phyloP scores from a whole-genome alignment of 345 rosid genomes.

The rapeseed (Brassica napus) region Da-Ae NC_063438.1:5865001-5865500 shows the following conservation, averaged over 20 bases:
- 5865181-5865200: slow-evolving; percentile 95
- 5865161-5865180: slow-evolving; percentile 98
- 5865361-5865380: slow-evolving; percentile 41
- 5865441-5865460: slow-evolving; percentile 41
- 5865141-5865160: slow-evolving; percentile 99
- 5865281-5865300: slow-evolving; percentile 48
- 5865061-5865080: slow-evolving; percentile 94
- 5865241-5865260: slow-evolving; percentile 33
- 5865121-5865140: slow-evolving; percentile 88
- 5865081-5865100: slow-evolving; percentile 99
- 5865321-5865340: slow-evolving; percentile 53
- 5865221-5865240: slow-evolving; percentile 55
- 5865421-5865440: slow-evolving; percentile 52
- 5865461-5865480: slow-evolving; percentile 27
- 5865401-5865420: slow-evolving; percentile 52
- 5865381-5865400: slow-evolving; percentile 40
- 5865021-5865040: slow-evolving; percentile 99
- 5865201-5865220: slow-evolving; percentile 88
- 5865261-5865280: slow-evolving; percentile 25
- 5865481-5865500: slow-evolving; percentile 40
- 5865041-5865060: slow-evolving; percentile 95
- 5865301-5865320: slow-evolving; percentile 71
- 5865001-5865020: slow-evolving; percentile 84
- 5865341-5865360: slow-evolving; percentile 38
- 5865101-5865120: slow-evolving; percentile 89